These are phyloP conservation scores for Ramaria sp. DNA, from an alignment of 768 basidiomycete genomes.

Conservation along the genomic window DNA sequence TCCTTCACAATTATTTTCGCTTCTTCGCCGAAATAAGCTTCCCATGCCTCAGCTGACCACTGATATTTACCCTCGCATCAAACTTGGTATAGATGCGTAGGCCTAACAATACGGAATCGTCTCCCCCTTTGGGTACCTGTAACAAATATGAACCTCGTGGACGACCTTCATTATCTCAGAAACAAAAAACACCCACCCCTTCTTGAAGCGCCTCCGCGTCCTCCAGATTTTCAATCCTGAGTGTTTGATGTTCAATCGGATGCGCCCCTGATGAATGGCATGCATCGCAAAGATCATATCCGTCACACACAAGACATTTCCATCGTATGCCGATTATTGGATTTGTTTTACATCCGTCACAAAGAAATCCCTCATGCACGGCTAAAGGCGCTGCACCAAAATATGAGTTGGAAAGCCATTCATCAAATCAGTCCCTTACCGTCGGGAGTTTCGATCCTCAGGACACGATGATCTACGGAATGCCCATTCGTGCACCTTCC, in stretches of 20 bases:
- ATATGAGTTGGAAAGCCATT: neutral
- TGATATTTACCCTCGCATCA: conserved; percentile 3
- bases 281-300: conserved; percentile 12
- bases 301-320: conserved; percentile 9
- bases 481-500: conserved; percentile 5
- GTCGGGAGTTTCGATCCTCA: conserved; percentile 10
- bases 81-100: conserved; percentile 5
- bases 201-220: conserved; percentile 7
- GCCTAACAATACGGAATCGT: neutral
- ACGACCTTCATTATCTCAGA: neutral
- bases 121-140: neutral
- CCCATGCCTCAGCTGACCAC: conserved; percentile 9
- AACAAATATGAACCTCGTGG: neutral
- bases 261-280: conserved; percentile 11
- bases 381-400: neutral
- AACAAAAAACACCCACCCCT: conserved; percentile 1
- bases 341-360: conserved; percentile 3
- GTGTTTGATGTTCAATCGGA: conserved; percentile 8
- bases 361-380: neutral
- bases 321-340: conserved; percentile 8
- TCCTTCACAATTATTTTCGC: neutral
- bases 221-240: conserved; percentile 9
- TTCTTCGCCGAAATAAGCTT: conserved; percentile 3
- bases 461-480: conserved; percentile 7
- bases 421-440: conserved; percentile 1